These are phyloP conservation scores for Cladosporium oxysporum DNA, from an alignment of 2,329 filamentous ascomycete genomes.

Conservation along the genomic window DNA sequence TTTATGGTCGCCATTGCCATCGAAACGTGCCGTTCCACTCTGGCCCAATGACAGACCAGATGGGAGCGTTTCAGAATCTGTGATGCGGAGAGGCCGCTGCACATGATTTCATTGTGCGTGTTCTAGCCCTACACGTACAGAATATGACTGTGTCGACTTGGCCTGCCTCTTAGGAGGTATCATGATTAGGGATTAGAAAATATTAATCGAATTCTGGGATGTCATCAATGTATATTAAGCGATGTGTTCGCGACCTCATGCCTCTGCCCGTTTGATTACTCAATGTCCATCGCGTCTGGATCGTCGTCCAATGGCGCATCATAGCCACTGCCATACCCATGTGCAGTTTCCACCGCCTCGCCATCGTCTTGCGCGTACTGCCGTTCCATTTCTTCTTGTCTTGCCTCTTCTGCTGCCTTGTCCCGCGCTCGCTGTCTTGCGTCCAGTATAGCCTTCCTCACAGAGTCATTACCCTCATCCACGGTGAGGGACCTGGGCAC, in stretches of 20 bases:
- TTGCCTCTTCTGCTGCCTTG: conserved; percentile 37
- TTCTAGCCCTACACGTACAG: neutral
- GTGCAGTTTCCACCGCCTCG: conserved; percentile 35
- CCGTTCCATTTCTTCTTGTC: conserved; percentile 37
- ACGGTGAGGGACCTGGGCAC: conserved; percentile 76
- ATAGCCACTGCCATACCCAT: conserved; percentile 36
- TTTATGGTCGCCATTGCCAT: neutral
- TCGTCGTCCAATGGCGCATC: conserved; percentile 45
- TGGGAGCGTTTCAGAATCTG: neutral
- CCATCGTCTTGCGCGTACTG: conserved; percentile 30
- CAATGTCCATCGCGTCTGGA: conserved; percentile 68
- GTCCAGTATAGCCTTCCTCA: conserved; percentile 82
- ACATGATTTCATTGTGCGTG: neutral
- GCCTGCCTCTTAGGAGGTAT: neutral
- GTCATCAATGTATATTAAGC: neutral
- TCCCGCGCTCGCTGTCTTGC: conserved; percentile 69
- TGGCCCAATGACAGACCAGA: neutral
- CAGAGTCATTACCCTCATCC: conserved; percentile 70
- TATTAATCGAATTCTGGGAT: neutral
- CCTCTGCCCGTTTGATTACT: conserved; percentile 20
- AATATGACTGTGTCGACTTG: neutral
- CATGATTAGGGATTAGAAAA: neutral
- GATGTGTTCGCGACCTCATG: neutral
- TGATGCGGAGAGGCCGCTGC: neutral
- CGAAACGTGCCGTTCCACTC: neutral